A percentile compares a stretch with the other conserved stretches of the same genome.
Conservation (phyloP, 2,329 filamentous ascomycete genomes). For the Chrysosporium keratinophilum region DNA sequence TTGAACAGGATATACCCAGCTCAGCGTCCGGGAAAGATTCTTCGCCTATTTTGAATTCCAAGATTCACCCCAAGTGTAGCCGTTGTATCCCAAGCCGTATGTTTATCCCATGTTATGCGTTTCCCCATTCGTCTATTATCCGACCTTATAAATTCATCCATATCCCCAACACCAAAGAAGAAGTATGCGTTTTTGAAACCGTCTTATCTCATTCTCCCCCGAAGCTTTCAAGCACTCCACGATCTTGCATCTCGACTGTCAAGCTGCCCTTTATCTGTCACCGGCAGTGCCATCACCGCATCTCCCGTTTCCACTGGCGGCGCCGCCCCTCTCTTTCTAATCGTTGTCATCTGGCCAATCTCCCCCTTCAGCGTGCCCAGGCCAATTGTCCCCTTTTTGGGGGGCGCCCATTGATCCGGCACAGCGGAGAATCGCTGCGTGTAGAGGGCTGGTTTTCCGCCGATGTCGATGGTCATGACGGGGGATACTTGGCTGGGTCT, state of each 20-base stretch:
- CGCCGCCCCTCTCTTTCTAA: conserved; percentile 9
- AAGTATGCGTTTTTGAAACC: not conserved
- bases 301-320: not conserved
- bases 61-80: not conserved
- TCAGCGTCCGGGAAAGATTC: too few relatives aligned
- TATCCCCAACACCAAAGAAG: not conserved
- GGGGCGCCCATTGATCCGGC: conserved; percentile 25
- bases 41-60: too few relatives aligned
- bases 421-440: conserved; percentile 23
- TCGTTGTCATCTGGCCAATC: conserved; percentile 21
- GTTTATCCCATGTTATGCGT: too few relatives aligned
- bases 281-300: not conserved
- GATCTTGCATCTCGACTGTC: not conserved
- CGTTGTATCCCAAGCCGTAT: not conserved
- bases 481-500: conserved; percentile 22
- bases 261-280: not conserved
- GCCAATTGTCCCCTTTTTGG: conserved; percentile 24
- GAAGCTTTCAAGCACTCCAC: not conserved
- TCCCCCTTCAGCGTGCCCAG: conserved; percentile 23
- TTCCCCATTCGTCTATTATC: not conserved
- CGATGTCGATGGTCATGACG: conserved; percentile 21
- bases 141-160: not conserved
- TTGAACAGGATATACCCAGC: too few relatives aligned
- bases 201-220: not conserved
- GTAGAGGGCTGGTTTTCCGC: conserved; percentile 19